Evolutionary conservation across 148 eudicot genomes (phyloP), one percentile per base, ranked within the genome.

Genomic region (Fallopia convolvulus): DNA sequence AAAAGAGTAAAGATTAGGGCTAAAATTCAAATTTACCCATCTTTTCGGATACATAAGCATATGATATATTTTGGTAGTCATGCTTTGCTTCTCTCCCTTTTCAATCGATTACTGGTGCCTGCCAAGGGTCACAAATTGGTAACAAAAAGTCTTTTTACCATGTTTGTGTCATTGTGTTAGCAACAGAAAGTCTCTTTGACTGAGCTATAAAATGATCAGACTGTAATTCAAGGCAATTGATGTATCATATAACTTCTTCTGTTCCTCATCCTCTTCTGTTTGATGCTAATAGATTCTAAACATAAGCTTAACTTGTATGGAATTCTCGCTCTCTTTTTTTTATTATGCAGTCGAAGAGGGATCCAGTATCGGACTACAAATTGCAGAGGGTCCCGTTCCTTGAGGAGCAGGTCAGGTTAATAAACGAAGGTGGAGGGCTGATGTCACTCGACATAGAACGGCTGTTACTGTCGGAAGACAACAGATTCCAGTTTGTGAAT

Each of bases 351-450:
- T 60, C 85, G 41, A 88, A 82, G 70, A 87, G 75, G 79, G 91
- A 90, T 78, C 81, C 82, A 17, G 79, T 76, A 79, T 76, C 83
- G 78, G 80, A 75, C 21, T 74, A 76, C 84, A 84, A 76, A 63
- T 42, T 87, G 78, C 90, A 85, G 70, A 83, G 94, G 58, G 77
- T 82, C 50, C 94, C 94, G 6, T 90, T 90, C 78, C 91, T 88
- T 10, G 99, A 95, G 80, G 99, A 95, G 83, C 89, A 89, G 82
- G 87, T 92, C 77, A 86, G 97, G 78, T 89, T 81, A 86, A 78
- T 89, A 75, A 86, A 84, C 47, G 97, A 95, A 53, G 87, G 89
- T 41, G 97, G 99, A 72, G 87, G 90, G 77, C 76, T 89, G 44
- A 65, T 91, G 83, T 52, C 89, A 2, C 83, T 83, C 78, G 99